A percentile compares a stretch with the other conserved stretches of the same genome.
phyloP scores from a whole-genome alignment of 768 basidiomycete genomes.

The Termitomyces sp. region DNA sequence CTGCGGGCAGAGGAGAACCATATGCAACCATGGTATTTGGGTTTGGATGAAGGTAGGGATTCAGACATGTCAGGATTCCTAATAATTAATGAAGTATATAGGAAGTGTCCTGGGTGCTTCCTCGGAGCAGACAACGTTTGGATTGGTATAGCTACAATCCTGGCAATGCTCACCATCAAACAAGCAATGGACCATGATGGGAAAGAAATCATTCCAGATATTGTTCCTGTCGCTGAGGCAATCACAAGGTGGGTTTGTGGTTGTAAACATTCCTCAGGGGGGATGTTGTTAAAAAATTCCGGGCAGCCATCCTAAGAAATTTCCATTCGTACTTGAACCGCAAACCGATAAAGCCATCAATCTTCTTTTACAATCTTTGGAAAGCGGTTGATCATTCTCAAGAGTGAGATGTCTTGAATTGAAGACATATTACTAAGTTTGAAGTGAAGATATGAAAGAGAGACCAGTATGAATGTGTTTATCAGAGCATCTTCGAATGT shows the following conservation, averaged over 20 bases:
- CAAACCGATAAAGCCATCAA: not conserved
- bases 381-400: no score
- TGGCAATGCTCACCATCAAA: slow-evolving; percentile 27
- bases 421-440: no score
- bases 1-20: slow-evolving; percentile 10
- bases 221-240: not conserved
- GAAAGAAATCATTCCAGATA: slow-evolving; percentile 26
- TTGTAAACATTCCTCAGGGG: not conserved
- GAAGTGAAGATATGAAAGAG: no score
- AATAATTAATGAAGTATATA: not conserved
- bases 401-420: no score
- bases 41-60: slow-evolving; percentile 19
- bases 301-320: not conserved
- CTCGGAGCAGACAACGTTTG: slow-evolving; percentile 38
- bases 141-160: slow-evolving; percentile 16
- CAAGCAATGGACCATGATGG: slow-evolving; percentile 29
- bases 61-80: no score
- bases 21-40: slow-evolving; percentile 17
- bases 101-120: slow-evolving; percentile 33
- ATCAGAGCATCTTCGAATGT: no score
- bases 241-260: not conserved
- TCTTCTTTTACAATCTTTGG: not conserved
- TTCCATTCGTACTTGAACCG: not conserved
- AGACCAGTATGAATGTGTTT: no score
- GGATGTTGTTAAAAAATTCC: no score